phyloP scores from a whole-genome alignment of 148 eudicot genomes.

The Arctostaphylos glauca region DNA sequence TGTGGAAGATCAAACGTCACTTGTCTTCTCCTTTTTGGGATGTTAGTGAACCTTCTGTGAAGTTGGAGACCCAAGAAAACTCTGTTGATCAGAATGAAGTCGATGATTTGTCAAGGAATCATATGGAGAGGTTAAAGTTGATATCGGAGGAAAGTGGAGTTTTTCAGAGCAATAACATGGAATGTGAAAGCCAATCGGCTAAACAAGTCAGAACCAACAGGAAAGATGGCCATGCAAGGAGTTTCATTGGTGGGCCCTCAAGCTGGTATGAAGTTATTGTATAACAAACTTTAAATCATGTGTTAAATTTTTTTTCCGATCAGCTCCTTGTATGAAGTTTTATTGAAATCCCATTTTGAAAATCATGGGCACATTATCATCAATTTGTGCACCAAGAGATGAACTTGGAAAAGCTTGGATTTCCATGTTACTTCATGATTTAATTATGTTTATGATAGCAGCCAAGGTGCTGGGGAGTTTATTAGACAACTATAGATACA shows the following conservation, averaged over 20 bases:
- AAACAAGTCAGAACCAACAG: constrained; percentile 26
- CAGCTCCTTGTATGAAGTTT: background rate
- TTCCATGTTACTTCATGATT: background rate
- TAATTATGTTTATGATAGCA: background rate
- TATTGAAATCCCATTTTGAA: background rate
- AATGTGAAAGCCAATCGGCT: constrained; percentile 32
- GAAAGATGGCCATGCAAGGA: constrained; percentile 27
- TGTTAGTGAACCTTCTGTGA: constrained; percentile 24
- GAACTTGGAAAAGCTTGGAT: background rate
- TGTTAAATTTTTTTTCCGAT: background rate
- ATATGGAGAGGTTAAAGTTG: constrained; percentile 28
- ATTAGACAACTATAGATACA: background rate
- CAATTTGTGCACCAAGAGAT: background rate
- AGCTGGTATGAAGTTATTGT: constrained; percentile 46
- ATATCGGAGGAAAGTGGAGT: constrained; percentile 24
- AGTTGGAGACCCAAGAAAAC: constrained; percentile 10
- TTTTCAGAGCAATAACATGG: constrained; percentile 28
- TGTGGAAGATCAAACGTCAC: constrained; percentile 57
- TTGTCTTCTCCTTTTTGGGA: constrained; percentile 33
- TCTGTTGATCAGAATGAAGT: constrained; percentile 23
- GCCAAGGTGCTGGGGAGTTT: no score
- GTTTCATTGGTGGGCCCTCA: constrained; percentile 43
- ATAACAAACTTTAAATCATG: background rate
- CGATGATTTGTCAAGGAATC: constrained; percentile 25
- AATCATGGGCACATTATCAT: background rate